Evolutionary conservation across 2,329 filamentous ascomycete species (phyloP).

Genomic region (Sclerotinia glacialis): DNA sequence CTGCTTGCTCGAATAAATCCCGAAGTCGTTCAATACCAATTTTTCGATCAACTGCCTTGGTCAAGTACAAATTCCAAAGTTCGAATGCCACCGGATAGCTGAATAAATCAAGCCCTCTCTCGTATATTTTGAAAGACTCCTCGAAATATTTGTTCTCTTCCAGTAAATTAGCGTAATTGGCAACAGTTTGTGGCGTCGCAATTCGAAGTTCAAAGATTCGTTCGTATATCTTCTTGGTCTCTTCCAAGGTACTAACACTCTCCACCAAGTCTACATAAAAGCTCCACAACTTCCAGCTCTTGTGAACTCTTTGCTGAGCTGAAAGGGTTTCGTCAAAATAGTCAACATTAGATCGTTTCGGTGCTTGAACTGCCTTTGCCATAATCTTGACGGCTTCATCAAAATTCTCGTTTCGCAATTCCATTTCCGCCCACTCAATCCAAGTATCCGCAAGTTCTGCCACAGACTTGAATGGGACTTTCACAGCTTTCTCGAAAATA

Average conservation of each 20-base stretch:
- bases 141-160: slow-evolving; percentile 96
- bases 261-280: slow-evolving; percentile 99
- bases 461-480: slow-evolving; percentile 97
- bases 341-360: slow-evolving; percentile 96
- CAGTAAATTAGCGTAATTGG: slow-evolving; percentile 94
- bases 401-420: slow-evolving; percentile 92
- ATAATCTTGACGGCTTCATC: slow-evolving; percentile 93
- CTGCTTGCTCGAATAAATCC: slow-evolving; percentile 94
- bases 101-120: slow-evolving; percentile 95
- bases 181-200: slow-evolving; percentile 94
- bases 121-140: slow-evolving; percentile 96
- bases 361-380: slow-evolving; percentile 95
- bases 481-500: slow-evolving; percentile 97
- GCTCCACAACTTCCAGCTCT: slow-evolving; percentile 99
- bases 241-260: slow-evolving; percentile 84
- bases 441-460: slow-evolving; percentile 95
- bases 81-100: slow-evolving; percentile 98
- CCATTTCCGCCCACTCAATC: slow-evolving; percentile 99
- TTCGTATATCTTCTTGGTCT: slow-evolving; percentile 93
- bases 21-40: slow-evolving; percentile 91
- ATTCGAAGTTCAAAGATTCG: slow-evolving; percentile 97
- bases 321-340: slow-evolving; percentile 95
- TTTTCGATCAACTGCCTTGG: slow-evolving; percentile 93
- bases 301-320: slow-evolving; percentile 94
- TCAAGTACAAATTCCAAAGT: slow-evolving; percentile 96